Base-by-base conservation (phyloP, 495 filamentous ascomycete species). In the Aspergillus sparsus region DNA sequence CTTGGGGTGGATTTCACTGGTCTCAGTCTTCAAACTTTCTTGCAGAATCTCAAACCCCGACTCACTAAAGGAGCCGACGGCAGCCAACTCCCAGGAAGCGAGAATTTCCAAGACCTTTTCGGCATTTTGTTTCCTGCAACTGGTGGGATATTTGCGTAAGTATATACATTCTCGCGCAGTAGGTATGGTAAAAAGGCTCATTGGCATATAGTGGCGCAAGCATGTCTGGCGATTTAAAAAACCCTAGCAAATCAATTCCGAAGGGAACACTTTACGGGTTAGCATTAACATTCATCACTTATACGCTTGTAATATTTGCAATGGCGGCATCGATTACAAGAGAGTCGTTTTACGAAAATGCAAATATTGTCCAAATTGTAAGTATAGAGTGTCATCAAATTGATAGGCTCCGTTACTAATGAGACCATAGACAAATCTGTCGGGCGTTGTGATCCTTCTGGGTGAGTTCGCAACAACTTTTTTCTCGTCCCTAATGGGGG, bases 91-190 rank as follows among this genome's bases (percentile, higher is more conserved):
- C 73, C 77, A 36, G 86, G 86, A 13, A 77, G 82, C 57, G 89
- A 90, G 59, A 94, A 81, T 33, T 94, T 90, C 58, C 89, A 92
- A 61, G 85, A 92, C 61, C 78, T 96, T 16, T 96, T 96, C 72
- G 91, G 90, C 13, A 91, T 96, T 57, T 70, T 96, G 10, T 96
- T 93, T 62, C 91, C 91, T 47, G 90, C 91, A 0, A 94, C 91
- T n/a, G 82, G 82, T n/a, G 84, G 84, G 10, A 87, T 87, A 13
- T 87, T 87, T 66, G 84, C 84, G 80, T 84, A 73, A 71, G 82
- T 79, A 46, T 10, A 18, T 21, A 9, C 21, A 27, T 27, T 11
- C 12, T 7, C 18, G 36, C 2, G 2, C 46, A 2, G 13, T 35
- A 15, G 21, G 21, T 27, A 27, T 27, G 21, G 49, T 33, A n/a